Evolutionary conservation across 768 basidiomycete genomes (phyloP), one percentile per base, ranked within the genome.

Genomic region (Termitomyces sp.): DNA sequence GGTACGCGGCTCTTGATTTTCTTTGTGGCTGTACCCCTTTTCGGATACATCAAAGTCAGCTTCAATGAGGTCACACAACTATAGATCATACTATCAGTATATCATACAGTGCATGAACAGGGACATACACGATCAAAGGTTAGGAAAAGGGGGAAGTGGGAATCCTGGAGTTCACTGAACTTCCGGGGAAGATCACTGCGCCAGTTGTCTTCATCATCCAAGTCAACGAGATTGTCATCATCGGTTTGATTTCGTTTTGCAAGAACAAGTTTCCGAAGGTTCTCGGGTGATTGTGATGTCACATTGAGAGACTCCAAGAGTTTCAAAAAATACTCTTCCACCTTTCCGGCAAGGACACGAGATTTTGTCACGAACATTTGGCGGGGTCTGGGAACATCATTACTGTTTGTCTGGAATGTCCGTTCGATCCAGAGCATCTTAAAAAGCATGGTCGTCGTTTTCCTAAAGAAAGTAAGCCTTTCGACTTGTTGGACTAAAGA

Each of bases 291-390:
- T 49, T 74, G 70, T 2, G 73, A 69, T 10, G 74, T 75, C 3
- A 76, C 67, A 3, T 69, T 63, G 37, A 84, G 69, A 0, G 85
- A 83, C 9, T 76, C 72, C 10, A 81, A 64, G 17, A 89, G 71
- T 64, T 82, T 82, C 4, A 64, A 58, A 65, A 86, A 92, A 67
- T 88, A 85, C 47, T 86, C 84, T 63, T 86, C 79, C n/a, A 91
- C 89, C 63, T 87, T 88, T n/a, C 73, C 74, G 0, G 87, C 87
- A 3, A 91, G 79, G 17, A 85, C 76, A 17, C 78, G 79, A 2
- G 89, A 91, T 66, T 88, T 85, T 0, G 89, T 91, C 2, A 91
- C 82, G 62, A 91, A 91, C 12, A 91, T 69, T 65, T 91, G 89
- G 12, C 87, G 79, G 4, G 86, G 85, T 66, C 81, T 84, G 0